Conservation (phyloP, 306 rosid species). For the Medicago ruthenica region DNA sequence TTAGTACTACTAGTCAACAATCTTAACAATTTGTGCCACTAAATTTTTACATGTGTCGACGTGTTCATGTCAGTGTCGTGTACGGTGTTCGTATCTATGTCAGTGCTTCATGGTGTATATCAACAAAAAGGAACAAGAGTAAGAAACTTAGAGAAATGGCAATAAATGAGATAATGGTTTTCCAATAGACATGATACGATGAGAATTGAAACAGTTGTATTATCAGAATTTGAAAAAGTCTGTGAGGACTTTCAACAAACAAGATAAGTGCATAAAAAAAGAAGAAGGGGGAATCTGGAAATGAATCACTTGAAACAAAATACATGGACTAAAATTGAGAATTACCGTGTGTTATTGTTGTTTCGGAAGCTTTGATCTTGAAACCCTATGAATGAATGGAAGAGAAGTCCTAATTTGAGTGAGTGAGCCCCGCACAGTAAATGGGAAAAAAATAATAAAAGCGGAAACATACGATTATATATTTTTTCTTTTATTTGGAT, state of each 20-base stretch:
- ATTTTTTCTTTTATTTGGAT: too few species aligned
- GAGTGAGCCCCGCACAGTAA: background rate
- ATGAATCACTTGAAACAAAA: background rate
- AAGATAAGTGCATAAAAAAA: constrained; percentile 22
- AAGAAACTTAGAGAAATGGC: constrained; percentile 2
- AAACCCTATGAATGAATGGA: background rate
- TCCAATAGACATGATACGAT: too few species aligned
- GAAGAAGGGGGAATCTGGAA: background rate
- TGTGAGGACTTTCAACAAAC: constrained; percentile 41
- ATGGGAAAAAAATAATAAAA: background rate
- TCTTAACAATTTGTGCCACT: too few species aligned
- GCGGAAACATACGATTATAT: background rate
- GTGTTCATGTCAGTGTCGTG: too few species aligned
- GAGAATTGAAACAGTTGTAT: too few species aligned
- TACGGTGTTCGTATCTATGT: too few species aligned
- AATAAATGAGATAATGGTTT: background rate
- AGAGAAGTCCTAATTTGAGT: background rate
- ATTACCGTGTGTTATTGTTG: background rate
- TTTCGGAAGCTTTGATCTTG: background rate
- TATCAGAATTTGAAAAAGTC: background rate
- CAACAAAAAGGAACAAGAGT: constrained; percentile 21
- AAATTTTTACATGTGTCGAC: too few species aligned
- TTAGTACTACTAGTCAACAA: too few species aligned
- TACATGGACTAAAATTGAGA: background rate
- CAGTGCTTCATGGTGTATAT: too few species aligned